A percentile compares a stretch with the other conserved stretches of the same genome.
These are phyloP conservation scores for Thelephora terrestris DNA, from an alignment of 1,284 basidiomycete genomes.

Conservation along the genomic window DNA sequence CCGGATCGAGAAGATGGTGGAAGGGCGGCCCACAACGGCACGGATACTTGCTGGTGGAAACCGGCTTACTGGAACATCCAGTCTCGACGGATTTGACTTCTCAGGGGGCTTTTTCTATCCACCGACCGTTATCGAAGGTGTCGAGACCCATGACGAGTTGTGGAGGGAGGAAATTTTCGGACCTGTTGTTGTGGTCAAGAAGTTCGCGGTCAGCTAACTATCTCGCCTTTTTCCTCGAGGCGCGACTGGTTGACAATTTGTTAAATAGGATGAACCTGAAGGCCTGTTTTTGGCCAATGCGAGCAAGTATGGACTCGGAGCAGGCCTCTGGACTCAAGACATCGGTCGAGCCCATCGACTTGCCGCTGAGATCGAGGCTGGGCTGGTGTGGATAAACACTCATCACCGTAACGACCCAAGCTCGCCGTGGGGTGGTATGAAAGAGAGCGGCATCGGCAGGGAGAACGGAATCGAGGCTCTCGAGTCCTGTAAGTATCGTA, in stretches of 20 bases:
- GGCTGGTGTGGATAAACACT: conserved; percentile 78
- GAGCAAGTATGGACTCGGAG: conserved; percentile 71
- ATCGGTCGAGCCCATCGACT: conserved; percentile 65
- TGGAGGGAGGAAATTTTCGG: conserved; percentile 81
- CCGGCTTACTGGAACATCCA: conserved; percentile 46
- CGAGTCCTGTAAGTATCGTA: conserved; percentile 50
- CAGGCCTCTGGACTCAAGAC: conserved; percentile 70
- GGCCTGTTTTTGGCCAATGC: conserved; percentile 63
- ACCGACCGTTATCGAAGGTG: conserved; percentile 60
- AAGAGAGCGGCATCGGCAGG: conserved; percentile 72
- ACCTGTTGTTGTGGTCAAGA: conserved; percentile 62
- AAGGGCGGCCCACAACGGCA: conserved; percentile 2
- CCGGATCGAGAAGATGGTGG: conserved; percentile 53
- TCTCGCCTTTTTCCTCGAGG: not conserved
- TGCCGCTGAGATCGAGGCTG: conserved; percentile 55
- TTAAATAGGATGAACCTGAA: conserved; percentile 46
- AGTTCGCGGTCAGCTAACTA: conserved; percentile 42
- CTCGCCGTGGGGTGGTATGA: conserved; percentile 84
- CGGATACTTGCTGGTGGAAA: conserved; percentile 53
- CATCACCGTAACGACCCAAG: conserved; percentile 83
- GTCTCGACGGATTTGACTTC: conserved; percentile 61
- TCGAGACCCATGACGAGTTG: conserved; percentile 48
- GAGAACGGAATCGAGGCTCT: conserved; percentile 77
- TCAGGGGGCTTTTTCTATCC: conserved; percentile 63
- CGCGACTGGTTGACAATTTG: not conserved